Evolutionary conservation across 2,329 filamentous ascomycete species (phyloP), one percentile per base, ranked within the genome.

Genomic region (Amylocarpus encephaloides): DNA sequence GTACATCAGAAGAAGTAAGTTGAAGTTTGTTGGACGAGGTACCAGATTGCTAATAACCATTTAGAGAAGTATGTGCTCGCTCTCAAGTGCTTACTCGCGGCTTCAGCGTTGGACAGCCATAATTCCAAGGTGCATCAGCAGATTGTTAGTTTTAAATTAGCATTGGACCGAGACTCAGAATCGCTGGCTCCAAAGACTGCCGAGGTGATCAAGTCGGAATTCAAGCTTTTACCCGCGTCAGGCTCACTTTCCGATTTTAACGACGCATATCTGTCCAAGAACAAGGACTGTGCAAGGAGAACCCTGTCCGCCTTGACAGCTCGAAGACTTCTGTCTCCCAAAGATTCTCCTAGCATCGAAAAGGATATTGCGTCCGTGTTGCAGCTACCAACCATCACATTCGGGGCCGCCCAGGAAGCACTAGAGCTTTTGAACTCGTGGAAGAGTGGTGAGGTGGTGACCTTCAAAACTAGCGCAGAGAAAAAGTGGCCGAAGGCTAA

Each of bases 11-110:
- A 79, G 85, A 73, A 83, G 90, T 95, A 80, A 76, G 83, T 50
- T 41, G 39, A 12, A 15, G 16, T 33, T 13, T n/a, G 9, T 30
- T 32, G 13, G 16, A 15, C n/a, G 15, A 15, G 19, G 15, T 19
- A 15, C 56, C 15, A 57, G 49, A 56, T 48, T 57, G 56, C 69
- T 65, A 70, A 46, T 36, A 10, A 35, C 19, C 2, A 32, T 13
- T 41, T 62, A 92, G 91, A 82, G 66, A 96, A 96, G 73, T 89
- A 87, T 63, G 71, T 95, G 39, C 84, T 95, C 53, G 92, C 93
- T 0, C 76, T 96, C 52, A 87, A 88, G 63, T 95, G 88, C 68
- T 78, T 98, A 48, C 80, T 87, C 43, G 83, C 87, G 15, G 83
- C 88, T 26, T 72, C 81, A 49, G 74, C 77, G 2, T 73, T 96